phyloP scores from a whole-genome alignment of 805 yeast genomes.

The Candida taoyuanica region DNA sequence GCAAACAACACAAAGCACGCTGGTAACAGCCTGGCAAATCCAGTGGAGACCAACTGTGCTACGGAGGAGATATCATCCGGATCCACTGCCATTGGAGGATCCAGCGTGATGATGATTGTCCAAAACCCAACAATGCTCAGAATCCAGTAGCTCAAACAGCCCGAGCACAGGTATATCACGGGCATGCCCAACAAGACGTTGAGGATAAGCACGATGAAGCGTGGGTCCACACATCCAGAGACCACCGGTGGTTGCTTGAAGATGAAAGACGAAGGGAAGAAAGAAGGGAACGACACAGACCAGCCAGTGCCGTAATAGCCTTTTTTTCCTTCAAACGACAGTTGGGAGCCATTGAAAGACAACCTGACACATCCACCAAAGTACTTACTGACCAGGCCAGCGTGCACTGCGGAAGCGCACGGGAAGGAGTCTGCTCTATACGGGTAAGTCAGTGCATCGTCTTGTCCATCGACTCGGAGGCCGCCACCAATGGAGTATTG shows the following conservation, averaged over 20 bases:
- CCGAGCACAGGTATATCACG: conserved; percentile 45
- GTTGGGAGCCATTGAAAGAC: conserved; percentile 50
- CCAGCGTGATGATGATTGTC: conserved; percentile 72
- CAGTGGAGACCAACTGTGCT: conserved; percentile 62
- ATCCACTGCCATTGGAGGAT: conserved; percentile 67
- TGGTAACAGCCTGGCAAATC: conserved; percentile 73
- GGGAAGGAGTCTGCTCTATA: conserved; percentile 87
- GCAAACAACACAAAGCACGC: conserved; percentile 64
- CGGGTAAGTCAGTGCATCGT: conserved; percentile 43
- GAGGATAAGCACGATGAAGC: conserved; percentile 49
- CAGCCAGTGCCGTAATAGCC: conserved; percentile 52
- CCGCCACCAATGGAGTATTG: conserved; percentile 83
- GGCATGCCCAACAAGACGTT: conserved; percentile 64
- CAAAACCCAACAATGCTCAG: conserved; percentile 67
- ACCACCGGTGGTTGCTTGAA: conserved; percentile 44
- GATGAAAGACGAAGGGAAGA: conserved; percentile 69
- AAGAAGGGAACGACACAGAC: conserved; percentile 54
- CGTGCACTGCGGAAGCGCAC: conserved; percentile 87
- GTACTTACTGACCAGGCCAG: conserved; percentile 69
- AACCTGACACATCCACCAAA: conserved; percentile 77
- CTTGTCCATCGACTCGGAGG: conserved; percentile 16
- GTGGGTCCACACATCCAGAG: conserved; percentile 64
- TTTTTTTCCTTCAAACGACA: conserved; percentile 39
- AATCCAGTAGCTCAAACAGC: conserved; percentile 56
- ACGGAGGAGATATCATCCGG: conserved; percentile 48